phyloP scores from a whole-genome alignment of 495 filamentous ascomycete genomes.

The Aspergillus bertholletiae region DNA sequence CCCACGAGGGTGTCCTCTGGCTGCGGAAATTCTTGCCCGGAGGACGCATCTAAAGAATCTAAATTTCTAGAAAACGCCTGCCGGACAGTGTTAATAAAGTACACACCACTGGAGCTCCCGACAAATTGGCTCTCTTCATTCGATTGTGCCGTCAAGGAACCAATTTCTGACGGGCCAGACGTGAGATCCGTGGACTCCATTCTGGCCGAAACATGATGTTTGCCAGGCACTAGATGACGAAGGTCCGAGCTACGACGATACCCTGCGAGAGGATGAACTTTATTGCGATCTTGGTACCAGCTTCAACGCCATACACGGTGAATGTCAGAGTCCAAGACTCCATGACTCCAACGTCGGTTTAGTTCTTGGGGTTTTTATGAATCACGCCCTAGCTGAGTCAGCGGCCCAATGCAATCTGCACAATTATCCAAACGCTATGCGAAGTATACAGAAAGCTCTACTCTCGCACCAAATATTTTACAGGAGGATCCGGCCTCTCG shows the following conservation, averaged over 20 bases:
- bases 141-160: constrained; percentile 38
- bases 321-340: no score
- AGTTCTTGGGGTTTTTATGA: no score
- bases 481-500: no score
- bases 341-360: no score
- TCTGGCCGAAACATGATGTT: constrained; percentile 17
- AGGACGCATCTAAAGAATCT: constrained; percentile 13
- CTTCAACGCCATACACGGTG: no score
- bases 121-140: constrained; percentile 43
- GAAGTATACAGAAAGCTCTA: no score
- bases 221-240: neutral
- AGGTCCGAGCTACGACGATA: neutral
- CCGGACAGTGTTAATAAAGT: constrained; percentile 42
- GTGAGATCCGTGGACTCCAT: constrained; percentile 33
- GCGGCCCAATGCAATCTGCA: no score
- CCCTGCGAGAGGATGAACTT: no score
- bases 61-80: constrained; percentile 32
- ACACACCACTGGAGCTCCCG: constrained; percentile 41
- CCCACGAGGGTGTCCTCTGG: constrained; percentile 40
- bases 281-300: neutral
- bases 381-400: no score
- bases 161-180: constrained; percentile 32
- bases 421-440: no score
- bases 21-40: constrained; percentile 29
- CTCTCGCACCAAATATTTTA: no score